Conservation (phyloP, 2,329 filamentous ascomycete species). For the Neopestalotiopsis clavispora region DNA sequence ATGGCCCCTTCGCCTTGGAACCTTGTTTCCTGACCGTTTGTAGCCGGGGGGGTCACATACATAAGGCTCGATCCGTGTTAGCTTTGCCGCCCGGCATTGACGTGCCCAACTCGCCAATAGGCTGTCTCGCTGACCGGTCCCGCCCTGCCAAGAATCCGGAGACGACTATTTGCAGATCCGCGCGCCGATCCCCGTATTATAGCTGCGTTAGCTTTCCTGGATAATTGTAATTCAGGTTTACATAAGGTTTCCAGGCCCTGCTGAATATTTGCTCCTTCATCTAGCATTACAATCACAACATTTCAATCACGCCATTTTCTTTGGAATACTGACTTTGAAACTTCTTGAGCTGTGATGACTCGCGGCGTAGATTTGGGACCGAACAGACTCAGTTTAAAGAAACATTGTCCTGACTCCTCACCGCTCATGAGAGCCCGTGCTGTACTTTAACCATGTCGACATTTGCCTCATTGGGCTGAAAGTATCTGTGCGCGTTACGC, state of each 20-base stretch:
- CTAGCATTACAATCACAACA: background rate
- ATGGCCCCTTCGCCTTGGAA: background rate
- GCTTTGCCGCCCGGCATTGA: background rate
- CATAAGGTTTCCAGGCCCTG: background rate
- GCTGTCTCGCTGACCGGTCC: slow-evolving; percentile 2
- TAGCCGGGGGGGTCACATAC: background rate
- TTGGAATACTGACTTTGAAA: background rate
- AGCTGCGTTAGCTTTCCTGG: background rate
- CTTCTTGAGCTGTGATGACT: background rate
- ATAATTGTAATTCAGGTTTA: background rate
- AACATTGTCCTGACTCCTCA: background rate
- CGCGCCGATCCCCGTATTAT: background rate
- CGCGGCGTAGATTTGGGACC: background rate
- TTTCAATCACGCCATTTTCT: background rate
- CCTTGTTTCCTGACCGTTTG: background rate
- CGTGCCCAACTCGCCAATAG: background rate
- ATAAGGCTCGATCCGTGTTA: slow-evolving; percentile 1
- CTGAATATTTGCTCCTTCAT: background rate
- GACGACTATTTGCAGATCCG: background rate
- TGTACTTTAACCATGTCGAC: background rate
- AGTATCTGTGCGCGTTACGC: background rate
- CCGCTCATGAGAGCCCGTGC: background rate
- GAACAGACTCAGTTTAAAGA: background rate
- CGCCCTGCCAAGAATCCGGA: background rate
- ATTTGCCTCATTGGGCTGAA: background rate